These are phyloP conservation scores for Macadamia integrifolia DNA, from an alignment of 164 flowering plant species.

Conservation along the genomic window DNA sequence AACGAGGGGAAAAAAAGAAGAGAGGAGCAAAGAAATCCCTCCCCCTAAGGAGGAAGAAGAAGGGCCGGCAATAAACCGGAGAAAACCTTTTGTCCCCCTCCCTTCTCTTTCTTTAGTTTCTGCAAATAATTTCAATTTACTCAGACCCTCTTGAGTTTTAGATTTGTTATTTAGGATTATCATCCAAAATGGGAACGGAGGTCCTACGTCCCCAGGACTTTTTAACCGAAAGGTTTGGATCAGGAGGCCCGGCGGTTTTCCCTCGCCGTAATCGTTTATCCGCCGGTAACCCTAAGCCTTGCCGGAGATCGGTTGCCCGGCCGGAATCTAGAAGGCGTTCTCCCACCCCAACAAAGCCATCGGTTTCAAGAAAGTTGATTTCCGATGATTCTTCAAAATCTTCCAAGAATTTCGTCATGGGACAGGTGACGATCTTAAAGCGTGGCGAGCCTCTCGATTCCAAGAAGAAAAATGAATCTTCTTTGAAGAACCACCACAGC, in stretches of 20 bases:
- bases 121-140: too few species aligned
- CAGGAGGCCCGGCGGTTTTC: conserved; percentile 5
- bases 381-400: conserved; percentile 4
- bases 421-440: conserved; percentile 40
- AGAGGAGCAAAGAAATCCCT: not conserved
- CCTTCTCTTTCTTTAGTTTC: not conserved
- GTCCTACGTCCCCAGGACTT: conserved; percentile 25
- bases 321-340: conserved; percentile 5
- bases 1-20: not conserved
- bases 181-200: conserved; percentile 29
- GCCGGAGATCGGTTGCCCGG: conserved; percentile 2
- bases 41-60: not conserved
- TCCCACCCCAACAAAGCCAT: not conserved
- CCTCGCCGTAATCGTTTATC: conserved; percentile 13
- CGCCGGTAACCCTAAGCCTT: conserved; percentile 1
- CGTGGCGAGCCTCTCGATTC: conserved; percentile 30
- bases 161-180: too few species aligned
- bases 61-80: too few species aligned
- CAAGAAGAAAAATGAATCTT: not conserved
- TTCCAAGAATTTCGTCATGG: conserved; percentile 20
- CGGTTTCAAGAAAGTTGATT: conserved; percentile 4
- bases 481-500: not conserved
- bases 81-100: not conserved
- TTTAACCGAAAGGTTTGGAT: conserved; percentile 14
- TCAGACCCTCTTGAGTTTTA: too few species aligned